These are phyloP conservation scores for Cladobotryum protrusum DNA, from an alignment of 2,329 filamentous ascomycete species.

Conservation along the genomic window DNA sequence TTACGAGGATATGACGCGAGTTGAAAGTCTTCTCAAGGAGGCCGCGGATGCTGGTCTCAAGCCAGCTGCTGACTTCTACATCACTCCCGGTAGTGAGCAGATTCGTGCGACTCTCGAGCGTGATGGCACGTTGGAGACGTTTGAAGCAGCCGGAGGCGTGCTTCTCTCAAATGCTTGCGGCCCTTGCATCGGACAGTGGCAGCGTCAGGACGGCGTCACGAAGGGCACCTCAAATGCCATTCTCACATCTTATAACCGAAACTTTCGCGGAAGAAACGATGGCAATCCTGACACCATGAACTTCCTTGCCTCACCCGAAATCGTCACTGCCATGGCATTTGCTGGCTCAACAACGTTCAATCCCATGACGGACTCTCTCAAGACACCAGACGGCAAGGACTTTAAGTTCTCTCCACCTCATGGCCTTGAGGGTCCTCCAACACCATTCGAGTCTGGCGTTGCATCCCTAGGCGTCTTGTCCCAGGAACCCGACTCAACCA, in stretches of 20 bases:
- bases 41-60: constrained; percentile 83
- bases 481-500: constrained; percentile 62
- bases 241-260: constrained; percentile 95
- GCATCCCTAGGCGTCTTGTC: constrained; percentile 66
- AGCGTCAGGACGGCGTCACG: constrained; percentile 73
- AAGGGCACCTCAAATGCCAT: constrained; percentile 93
- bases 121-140: constrained; percentile 79
- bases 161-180: constrained; percentile 94
- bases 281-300: constrained; percentile 97
- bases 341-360: constrained; percentile 93
- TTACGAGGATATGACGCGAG: constrained; percentile 96
- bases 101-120: constrained; percentile 90
- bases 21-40: constrained; percentile 88
- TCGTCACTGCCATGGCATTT: constrained; percentile 95
- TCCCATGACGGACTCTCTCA: constrained; percentile 79
- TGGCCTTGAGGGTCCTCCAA: constrained; percentile 57
- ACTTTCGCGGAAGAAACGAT: constrained; percentile 95
- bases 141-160: constrained; percentile 78
- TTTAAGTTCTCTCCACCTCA: constrained; percentile 82
- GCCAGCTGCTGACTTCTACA: constrained; percentile 86
- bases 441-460: constrained; percentile 72
- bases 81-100: constrained; percentile 94
- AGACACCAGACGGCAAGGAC: constrained; percentile 68
- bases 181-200: constrained; percentile 93
- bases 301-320: constrained; percentile 92